Conservation (phyloP, 371 early-diverging fungal species). For the Parasitella parasitica region DNA sequence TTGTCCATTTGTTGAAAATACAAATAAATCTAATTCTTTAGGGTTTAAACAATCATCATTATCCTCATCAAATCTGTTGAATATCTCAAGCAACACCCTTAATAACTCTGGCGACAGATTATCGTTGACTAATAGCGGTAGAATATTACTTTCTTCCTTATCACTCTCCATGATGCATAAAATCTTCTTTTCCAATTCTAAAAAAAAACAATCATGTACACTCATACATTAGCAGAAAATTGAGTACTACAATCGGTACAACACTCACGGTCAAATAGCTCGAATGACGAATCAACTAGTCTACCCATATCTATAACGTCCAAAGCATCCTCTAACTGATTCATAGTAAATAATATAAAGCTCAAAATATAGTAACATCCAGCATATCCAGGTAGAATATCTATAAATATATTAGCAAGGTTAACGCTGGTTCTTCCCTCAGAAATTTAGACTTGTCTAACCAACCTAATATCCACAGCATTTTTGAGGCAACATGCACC, state of each 20-base stretch:
- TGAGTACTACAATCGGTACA: neutral
- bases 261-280: constrained; percentile 48
- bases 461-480: constrained; percentile 56
- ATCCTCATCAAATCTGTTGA: constrained; percentile 56
- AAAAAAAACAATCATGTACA: no score
- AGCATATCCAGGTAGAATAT: constrained; percentile 54
- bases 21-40: constrained; percentile 51
- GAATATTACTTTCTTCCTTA: constrained; percentile 34
- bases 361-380: constrained; percentile 60
- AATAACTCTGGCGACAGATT: constrained; percentile 44
- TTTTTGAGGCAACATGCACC: constrained; percentile 49
- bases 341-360: constrained; percentile 52
- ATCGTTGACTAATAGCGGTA: constrained; percentile 41
- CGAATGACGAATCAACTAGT: constrained; percentile 49
- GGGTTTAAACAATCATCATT: constrained; percentile 48
- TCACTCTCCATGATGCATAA: constrained; percentile 43
- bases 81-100: constrained; percentile 47
- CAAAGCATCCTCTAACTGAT: constrained; percentile 51
- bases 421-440: neutral
- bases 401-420: constrained; percentile 22
- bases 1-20: constrained; percentile 59
- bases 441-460: neutral
- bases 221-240: neutral
- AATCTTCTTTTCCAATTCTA: constrained; percentile 55
- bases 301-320: constrained; percentile 52